phyloP scores from a whole-genome alignment of 495 filamentous ascomycete genomes.

The Daldinia loculata region DNA sequence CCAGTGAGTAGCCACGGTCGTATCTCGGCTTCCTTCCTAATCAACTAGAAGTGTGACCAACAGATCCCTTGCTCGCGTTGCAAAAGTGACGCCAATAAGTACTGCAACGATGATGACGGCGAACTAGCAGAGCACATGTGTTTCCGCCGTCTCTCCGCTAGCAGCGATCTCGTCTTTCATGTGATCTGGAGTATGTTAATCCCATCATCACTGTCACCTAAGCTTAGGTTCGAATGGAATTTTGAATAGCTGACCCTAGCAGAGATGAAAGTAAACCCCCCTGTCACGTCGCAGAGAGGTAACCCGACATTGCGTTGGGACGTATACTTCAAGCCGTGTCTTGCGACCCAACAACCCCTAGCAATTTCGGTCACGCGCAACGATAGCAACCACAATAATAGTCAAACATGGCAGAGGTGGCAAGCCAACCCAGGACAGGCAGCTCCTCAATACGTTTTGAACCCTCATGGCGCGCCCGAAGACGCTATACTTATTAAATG shows the following conservation, averaged over 20 bases:
- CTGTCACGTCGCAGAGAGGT: slow-evolving; percentile 20
- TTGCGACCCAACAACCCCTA: slow-evolving; percentile 15
- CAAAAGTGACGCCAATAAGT: slow-evolving; percentile 41
- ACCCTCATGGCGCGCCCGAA: slow-evolving; percentile 21
- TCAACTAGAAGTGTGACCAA: slow-evolving; percentile 44
- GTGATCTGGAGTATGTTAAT: slow-evolving; percentile 41
- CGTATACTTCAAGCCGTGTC: slow-evolving; percentile 25
- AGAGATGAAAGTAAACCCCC: slow-evolving; percentile 17
- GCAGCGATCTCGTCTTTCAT: slow-evolving; percentile 38
- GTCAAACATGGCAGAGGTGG: slow-evolving; percentile 19
- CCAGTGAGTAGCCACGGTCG: slow-evolving; percentile 35
- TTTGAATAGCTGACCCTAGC: slow-evolving; percentile 21
- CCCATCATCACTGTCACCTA: slow-evolving; percentile 4
- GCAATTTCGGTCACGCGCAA: slow-evolving; percentile 24
- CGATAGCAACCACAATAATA: slow-evolving; percentile 11
- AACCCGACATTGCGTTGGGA: slow-evolving; percentile 12
- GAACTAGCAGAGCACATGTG: slow-evolving; percentile 44
- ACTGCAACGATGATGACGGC: slow-evolving; percentile 39
- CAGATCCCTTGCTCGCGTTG: slow-evolving; percentile 44
- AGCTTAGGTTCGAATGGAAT: neutral
- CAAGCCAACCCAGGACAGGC: slow-evolving; percentile 13
- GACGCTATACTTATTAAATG: slow-evolving; percentile 32
- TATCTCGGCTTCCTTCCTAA: slow-evolving; percentile 27
- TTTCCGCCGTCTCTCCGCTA: slow-evolving; percentile 38
- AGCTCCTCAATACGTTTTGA: slow-evolving; percentile 24